Evolutionary conservation across 1,139 yeast genomes (phyloP).

Genomic region (Blastobotrys ciferrii): DNA sequence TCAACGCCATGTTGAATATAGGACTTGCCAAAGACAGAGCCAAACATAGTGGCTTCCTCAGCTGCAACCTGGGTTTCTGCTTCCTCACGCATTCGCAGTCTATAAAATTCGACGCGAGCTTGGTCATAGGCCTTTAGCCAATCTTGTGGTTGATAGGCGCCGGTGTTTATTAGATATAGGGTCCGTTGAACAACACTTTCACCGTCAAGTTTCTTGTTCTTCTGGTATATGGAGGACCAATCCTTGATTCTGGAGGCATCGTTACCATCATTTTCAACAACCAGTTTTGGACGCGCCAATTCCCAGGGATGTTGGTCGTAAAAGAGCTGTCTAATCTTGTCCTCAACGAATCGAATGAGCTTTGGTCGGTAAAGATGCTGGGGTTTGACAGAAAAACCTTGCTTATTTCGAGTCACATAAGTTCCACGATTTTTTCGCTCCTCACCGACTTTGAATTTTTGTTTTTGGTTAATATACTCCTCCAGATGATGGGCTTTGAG

Average conservation of each 20-base stretch:
- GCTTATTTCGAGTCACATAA: conserved; percentile 51
- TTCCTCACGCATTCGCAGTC: conserved; percentile 81
- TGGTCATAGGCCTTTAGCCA: conserved; percentile 73
- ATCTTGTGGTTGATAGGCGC: conserved; percentile 36
- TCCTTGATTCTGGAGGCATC: conserved; percentile 51
- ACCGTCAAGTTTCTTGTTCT: conserved; percentile 76
- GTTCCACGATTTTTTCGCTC: conserved; percentile 28
- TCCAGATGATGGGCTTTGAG: conserved; percentile 46
- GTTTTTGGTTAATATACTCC: conserved; percentile 32
- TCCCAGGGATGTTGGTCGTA: conserved; percentile 99
- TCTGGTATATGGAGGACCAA: conserved; percentile 78
- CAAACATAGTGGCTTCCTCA: conserved; percentile 86
- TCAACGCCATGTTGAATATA: conserved; percentile 65
- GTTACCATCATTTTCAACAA: conserved; percentile 71
- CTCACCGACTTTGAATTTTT: conserved; percentile 18
- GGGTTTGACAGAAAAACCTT: conserved; percentile 32
- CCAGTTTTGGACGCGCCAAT: conserved; percentile 82
- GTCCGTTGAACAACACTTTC: conserved; percentile 95
- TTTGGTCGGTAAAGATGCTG: conserved; percentile 54
- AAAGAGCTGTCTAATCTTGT: conserved; percentile 73
- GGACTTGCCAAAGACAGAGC: conserved; percentile 66
- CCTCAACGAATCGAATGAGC: conserved; percentile 72
- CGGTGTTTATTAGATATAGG: conserved; percentile 56
- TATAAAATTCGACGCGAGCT: conserved; percentile 85
- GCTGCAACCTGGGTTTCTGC: conserved; percentile 67